Conservation (phyloP, 83 land plant genomes). For the Diphasiastrum complanatum region DNA sequence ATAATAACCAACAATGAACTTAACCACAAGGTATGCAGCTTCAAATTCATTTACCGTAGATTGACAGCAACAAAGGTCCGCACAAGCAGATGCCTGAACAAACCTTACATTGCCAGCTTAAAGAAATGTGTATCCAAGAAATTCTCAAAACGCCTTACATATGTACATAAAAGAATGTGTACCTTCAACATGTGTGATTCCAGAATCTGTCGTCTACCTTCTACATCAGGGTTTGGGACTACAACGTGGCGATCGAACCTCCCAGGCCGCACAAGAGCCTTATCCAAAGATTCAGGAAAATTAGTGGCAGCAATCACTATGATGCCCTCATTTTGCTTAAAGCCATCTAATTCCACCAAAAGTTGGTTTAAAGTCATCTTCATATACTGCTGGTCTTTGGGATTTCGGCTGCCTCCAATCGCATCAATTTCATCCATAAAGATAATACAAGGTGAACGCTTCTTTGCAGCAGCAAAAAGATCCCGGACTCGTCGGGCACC, state of each 20-base stretch:
- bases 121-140: no score
- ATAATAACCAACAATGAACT: constrained; percentile 5
- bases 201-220: constrained; percentile 94
- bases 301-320: constrained; percentile 98
- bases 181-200: constrained; percentile 98
- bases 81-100: background rate
- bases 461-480: constrained; percentile 94
- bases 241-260: constrained; percentile 96
- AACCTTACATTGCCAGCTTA: background rate
- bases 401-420: constrained; percentile 95
- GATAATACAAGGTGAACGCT: constrained; percentile 88
- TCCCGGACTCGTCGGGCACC: constrained; percentile 94
- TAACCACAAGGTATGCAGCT: no score
- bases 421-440: constrained; percentile 99
- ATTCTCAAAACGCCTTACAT: no score
- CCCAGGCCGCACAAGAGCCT: constrained; percentile 93
- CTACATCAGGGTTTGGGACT: constrained; percentile 98
- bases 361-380: constrained; percentile 96
- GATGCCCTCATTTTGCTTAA: constrained; percentile 96
- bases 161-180: no score
- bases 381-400: constrained; percentile 97
- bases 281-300: constrained; percentile 93
- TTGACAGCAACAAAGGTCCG: background rate
- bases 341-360: constrained; percentile 93
- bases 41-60: no score